Percentiles rank a stretch among this genome's conserved stretches.
phyloP scores from a whole-genome alignment of 257 asterid species.

The Thymus mandschuricus region DNA sequence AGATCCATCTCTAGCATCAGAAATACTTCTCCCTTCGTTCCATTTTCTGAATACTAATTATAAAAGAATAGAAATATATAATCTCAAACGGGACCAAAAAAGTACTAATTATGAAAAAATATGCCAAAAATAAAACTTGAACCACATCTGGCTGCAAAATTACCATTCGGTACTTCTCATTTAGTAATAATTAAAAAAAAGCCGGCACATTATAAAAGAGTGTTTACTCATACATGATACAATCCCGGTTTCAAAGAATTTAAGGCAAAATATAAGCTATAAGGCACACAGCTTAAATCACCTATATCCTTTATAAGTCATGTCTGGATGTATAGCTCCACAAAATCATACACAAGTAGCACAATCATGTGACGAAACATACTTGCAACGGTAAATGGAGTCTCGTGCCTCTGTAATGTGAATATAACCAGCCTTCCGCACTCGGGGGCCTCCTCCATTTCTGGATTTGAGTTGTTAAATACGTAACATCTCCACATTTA shows the following conservation, averaged over 20 bases:
- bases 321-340: background rate
- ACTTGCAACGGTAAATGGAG: no score
- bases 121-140: background rate
- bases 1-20: no score
- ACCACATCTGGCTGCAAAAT: background rate
- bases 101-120: no score
- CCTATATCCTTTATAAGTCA: background rate
- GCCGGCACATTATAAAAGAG: background rate
- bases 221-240: background rate
- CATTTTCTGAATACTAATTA: no score
- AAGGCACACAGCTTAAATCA: background rate
- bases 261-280: background rate
- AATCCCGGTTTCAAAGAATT: background rate
- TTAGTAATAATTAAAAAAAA: background rate
- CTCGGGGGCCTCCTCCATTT: constrained; percentile 29
- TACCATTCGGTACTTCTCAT: background rate
- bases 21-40: no score
- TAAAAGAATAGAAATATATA: no score
- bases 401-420: constrained; percentile 1
- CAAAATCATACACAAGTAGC: no score
- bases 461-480: constrained; percentile 4
- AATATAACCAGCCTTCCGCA: constrained; percentile 9
- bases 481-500: constrained; percentile 4
- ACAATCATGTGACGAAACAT: no score
- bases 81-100: no score